Evolutionary conservation across 169 alveolate species (phyloP), one percentile per base, ranked within the genome.

Genomic region (Hepatocystis sp.): DNA sequence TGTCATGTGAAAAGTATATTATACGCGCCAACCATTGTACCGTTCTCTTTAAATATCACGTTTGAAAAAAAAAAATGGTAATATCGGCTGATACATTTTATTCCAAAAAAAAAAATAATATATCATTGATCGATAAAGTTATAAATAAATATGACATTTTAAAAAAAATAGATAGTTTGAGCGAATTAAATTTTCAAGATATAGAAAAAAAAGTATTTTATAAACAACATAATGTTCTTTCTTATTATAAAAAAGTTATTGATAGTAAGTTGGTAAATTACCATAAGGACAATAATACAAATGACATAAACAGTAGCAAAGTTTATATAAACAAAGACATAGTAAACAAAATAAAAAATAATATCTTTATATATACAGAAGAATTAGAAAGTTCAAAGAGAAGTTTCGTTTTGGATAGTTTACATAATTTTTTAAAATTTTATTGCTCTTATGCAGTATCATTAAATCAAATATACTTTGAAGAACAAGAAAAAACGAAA

Each of bases 191-290:
- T 19, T 28, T 42, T 21, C 51, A 51, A 11, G 32, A 21, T 4
- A 44, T 81, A 61, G 63, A 39, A 27, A 64, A 81, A 52, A 61
- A 46, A 30, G 19, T 15, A 8, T 81, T 81, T 42, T 81, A 81
- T 36, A 81, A 81, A 40, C 89, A 81, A 13, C 89, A 64, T 17
- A 84, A 81, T 23, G 89, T 67, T n/a, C 60, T 81, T 46, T 61
- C 53, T 5, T 65, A 63, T 51, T 81, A 81, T 55, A 42, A 53
- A 10, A 32, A 60, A 1, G 4, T 81, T 2, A 15, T 52, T 2
- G 51, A 58, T 7, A 10, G 44, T 10, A 39, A 27, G 51, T 32
- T n/a, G 10, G 4, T 8, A 34, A 34, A 34, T 8, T 4, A 4
- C 44, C 44, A 34, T 34, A 4, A 34, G 44, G 44, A 34, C 8